Conservation (phyloP, 371 early-diverging fungal species). For the Rhizomucor pusillus region DNA sequence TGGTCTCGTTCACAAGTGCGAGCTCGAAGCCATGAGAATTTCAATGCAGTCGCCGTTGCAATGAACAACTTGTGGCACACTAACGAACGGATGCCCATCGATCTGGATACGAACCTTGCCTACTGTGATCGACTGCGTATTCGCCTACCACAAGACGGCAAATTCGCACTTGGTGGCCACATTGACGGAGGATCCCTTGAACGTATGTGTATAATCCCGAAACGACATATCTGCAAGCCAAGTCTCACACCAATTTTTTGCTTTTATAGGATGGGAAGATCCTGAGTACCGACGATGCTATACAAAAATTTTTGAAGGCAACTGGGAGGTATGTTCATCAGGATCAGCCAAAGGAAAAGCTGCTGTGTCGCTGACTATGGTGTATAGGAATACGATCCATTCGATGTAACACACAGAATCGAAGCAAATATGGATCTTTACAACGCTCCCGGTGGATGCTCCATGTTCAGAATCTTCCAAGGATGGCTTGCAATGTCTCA, state of each 20-base stretch:
- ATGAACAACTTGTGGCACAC: conserved; percentile 38
- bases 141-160: conserved; percentile 25
- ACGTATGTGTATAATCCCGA: conserved; percentile 10
- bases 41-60: conserved; percentile 24
- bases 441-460: conserved; percentile 30
- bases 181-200: conserved; percentile 41
- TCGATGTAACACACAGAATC: conserved; percentile 40
- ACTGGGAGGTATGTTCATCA: conserved; percentile 18
- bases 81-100: conserved; percentile 17
- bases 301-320: conserved; percentile 21
- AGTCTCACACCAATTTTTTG: background rate
- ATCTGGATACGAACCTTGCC: conserved; percentile 30
- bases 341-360: too few species aligned
- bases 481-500: conserved; percentile 42
- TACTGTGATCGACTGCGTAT: conserved; percentile 44
- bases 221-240: background rate
- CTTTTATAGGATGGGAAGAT: conserved; percentile 30
- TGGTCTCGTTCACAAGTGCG: conserved; percentile 30
- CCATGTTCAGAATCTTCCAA: conserved; percentile 44
- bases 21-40: conserved; percentile 31
- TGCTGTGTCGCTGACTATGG: background rate
- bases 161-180: conserved; percentile 35
- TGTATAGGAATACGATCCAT: conserved; percentile 29
- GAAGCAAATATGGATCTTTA: conserved; percentile 40
- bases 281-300: conserved; percentile 27